Evolutionary conservation across 257 asterid genomes (phyloP).

Genomic region (Ehretia macrophylla): DNA sequence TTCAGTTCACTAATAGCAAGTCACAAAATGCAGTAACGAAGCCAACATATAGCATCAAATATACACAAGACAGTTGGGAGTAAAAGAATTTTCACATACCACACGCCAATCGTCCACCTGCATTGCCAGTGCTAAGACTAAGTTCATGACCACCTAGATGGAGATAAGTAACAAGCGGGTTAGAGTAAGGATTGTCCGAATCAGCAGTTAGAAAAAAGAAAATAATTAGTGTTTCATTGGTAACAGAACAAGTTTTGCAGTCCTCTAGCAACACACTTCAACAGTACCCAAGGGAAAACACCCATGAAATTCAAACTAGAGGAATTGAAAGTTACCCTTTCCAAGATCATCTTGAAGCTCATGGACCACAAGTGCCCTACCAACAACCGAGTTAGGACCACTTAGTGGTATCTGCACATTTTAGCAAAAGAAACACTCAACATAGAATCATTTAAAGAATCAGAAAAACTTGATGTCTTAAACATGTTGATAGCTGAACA

Average conservation of each 20-base stretch:
- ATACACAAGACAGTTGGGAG: background rate
- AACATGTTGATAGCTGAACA: constrained; percentile 7
- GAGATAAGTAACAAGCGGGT: background rate
- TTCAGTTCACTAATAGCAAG: background rate
- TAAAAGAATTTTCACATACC: constrained; percentile 42
- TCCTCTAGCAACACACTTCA: background rate
- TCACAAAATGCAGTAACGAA: background rate
- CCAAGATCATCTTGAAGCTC: constrained; percentile 96
- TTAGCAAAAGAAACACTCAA: constrained; percentile 2
- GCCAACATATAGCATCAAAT: constrained; percentile 6
- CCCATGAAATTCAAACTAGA: background rate
- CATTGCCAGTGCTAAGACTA: constrained; percentile 89
- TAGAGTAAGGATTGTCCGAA: background rate
- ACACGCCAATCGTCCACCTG: constrained; percentile 96
- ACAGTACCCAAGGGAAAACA: background rate
- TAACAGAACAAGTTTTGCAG: background rate
- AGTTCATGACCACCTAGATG: constrained; percentile 90
- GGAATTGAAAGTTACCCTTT: constrained; percentile 54
- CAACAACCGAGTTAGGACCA: constrained; percentile 85
- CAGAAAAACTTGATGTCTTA: background rate
- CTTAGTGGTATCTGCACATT: constrained; percentile 65
- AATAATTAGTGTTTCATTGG: background rate
- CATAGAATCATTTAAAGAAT: background rate
- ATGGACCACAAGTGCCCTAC: constrained; percentile 95
- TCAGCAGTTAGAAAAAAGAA: background rate